Base-by-base conservation (phyloP, 2,329 filamentous ascomycete species). In the Apiospora aurea region DNA sequence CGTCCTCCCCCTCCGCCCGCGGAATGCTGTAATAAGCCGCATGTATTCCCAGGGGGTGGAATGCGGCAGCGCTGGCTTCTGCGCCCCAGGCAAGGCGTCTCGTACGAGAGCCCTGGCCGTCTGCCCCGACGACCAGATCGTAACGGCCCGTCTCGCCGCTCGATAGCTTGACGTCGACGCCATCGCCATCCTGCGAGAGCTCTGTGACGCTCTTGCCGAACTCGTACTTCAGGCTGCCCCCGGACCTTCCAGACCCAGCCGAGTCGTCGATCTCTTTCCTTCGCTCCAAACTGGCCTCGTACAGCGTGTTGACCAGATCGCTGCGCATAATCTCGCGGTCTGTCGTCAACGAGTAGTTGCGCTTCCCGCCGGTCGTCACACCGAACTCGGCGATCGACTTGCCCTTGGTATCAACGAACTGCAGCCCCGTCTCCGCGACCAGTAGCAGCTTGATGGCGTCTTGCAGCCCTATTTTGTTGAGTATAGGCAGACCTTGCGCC, bases 241-340 rank as follows among this genome's bases (percentile, higher is more conserved):
- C 71, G 26, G 76, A 64, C 51, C 75, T 70, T 21, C 66, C 72
- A 24, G 71, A 86, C 57, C 76, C 70, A 46, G 75, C 70, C 29
- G 57, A 72, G 38, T 71, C 67, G 3, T 74, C 70, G 44, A 73
- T 73, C 24, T 75, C 76, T 3, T 70, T 75, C 18, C 76, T 75
- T 14, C 78, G 74, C 34, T 64, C 41, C 11, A 77, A 73, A 26
- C 80, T 82, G 26, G 74, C 79, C 0, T 88, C 82, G 74, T 86
- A 86, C 0, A 91, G 76, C 2, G 90, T 80, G 16, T 80, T 78
- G 4, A 85, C 83, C n/a, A 91, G 76, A 70, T 90, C 87, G 0
- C 87, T 88, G 10, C 89, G 82, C 83, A 91, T 87, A 66, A 91
- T 87, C 79, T 91, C 89, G 72, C 84, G 90, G 71, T 91, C 89